Base-by-base conservation (phyloP, 441 rosid species). In the Rhodomyrtus psidioides region DNA sequence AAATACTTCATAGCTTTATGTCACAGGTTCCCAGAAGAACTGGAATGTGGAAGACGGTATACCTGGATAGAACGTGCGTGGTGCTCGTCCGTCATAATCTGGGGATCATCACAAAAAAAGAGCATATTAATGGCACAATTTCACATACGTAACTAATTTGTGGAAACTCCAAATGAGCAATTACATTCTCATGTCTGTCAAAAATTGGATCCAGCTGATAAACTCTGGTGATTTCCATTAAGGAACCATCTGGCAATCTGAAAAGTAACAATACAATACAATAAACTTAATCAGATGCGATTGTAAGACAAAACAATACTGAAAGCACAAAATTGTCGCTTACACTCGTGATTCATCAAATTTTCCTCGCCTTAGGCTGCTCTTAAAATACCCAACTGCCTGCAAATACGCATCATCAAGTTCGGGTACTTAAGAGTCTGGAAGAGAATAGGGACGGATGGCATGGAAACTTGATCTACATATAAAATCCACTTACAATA, bases 291-390 rank as follows among this genome's bases (percentile, higher is more conserved):
- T 27, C 83, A 82, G 46, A 65, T 65, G 19, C 14, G 14, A 65
- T 46, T 65, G 42, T n/a, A 65, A 65, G 75, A 62, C 7, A 62
- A 62, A 30, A 30, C 17, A 30, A 65, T 19, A 44, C 76, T 65
- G 81, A 17, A 59, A 59, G 75, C 76, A 51, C 53, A 12, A 34
- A 81, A 30, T 27, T 28, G 46, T 57, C 19, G 49, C 97, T 90
- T 93, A 96, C 99, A 92, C 82, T 54, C 96, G 93, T 54, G 98
- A 95, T 88, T 93, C 93, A 83, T 95, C 96, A 57, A 95, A 94
- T 88, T 96, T 96, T 54, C 98, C 98, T 34, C 96, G 94, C 86
- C 95, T 90, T 86, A 96, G 84, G 87, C 98, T 94, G 83, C 92
- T 94, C 89, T 96, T 95, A 55, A 96, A 96, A 56, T 85, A 81